Percentiles rank a stretch among this genome's conserved stretches.
These are phyloP conservation scores for Chytriomyces hyalinus DNA, from an alignment of 192 early-diverging fungal genomes.

Conservation along the genomic window DNA sequence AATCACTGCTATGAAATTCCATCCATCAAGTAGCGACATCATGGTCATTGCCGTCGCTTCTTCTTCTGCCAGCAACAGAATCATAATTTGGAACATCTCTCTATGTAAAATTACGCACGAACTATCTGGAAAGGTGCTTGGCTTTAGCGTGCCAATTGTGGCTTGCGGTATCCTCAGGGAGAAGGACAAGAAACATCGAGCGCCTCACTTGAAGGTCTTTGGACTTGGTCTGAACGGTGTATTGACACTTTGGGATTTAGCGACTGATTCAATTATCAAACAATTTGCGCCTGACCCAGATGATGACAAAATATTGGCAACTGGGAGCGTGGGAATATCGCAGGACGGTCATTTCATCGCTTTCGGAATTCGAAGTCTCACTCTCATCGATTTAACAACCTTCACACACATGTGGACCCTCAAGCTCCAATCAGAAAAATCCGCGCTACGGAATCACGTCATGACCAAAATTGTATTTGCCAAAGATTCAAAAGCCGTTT, in stretches of 20 bases:
- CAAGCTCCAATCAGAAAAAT: slow-evolving; percentile 6
- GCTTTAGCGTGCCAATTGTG: slow-evolving; percentile 4
- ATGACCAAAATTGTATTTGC: slow-evolving; percentile 14
- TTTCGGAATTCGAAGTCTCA: slow-evolving; percentile 11
- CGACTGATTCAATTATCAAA: slow-evolving; percentile 11
- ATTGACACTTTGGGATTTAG: slow-evolving; percentile 20
- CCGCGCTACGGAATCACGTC: slow-evolving; percentile 4
- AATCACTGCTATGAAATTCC: slow-evolving; percentile 3
- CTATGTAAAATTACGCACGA: slow-evolving; percentile 2
- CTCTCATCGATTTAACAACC: background rate
- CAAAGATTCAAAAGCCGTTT: slow-evolving; percentile 8
- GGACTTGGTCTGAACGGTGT: slow-evolving; percentile 17
- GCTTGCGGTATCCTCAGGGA: slow-evolving; percentile 15
- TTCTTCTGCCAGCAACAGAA: slow-evolving; percentile 1
- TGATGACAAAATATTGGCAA: slow-evolving; percentile 21
- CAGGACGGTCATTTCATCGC: slow-evolving; percentile 12
- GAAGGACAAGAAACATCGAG: slow-evolving; percentile 1
- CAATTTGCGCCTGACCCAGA: slow-evolving; percentile 20
- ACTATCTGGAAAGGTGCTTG: slow-evolving; percentile 10
- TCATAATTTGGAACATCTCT: slow-evolving; percentile 10
- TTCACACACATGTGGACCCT: background rate
- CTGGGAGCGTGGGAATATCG: slow-evolving; percentile 7
- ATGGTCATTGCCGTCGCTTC: background rate
- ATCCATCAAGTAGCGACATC: background rate
- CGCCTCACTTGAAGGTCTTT: background rate